Evolutionary conservation across 2,329 filamentous ascomycete species (phyloP).

Genomic region (Colletotrichum lentis): DNA sequence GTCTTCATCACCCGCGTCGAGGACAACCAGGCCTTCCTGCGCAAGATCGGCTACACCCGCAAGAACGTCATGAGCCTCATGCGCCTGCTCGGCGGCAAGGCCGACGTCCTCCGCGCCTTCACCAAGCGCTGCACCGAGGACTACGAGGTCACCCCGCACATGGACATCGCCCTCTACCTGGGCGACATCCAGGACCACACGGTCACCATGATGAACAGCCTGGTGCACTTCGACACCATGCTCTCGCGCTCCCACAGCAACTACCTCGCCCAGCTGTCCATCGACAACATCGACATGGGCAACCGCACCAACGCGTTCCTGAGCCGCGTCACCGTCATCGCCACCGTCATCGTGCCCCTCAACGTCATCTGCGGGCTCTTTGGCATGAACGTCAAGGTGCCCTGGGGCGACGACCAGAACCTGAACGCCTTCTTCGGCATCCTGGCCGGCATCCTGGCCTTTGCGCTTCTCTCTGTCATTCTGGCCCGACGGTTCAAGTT

Average conservation of each 20-base stretch:
- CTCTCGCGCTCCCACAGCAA: slow-evolving; percentile 92
- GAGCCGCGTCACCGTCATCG: slow-evolving; percentile 93
- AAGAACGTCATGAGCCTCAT: slow-evolving; percentile 95
- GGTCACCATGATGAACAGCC: slow-evolving; percentile 97
- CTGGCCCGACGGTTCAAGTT: slow-evolving; percentile 24
- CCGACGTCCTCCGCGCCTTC: slow-evolving; percentile 95
- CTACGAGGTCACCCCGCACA: slow-evolving; percentile 91
- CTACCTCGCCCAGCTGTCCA: slow-evolving; percentile 91
- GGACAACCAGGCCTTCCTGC: slow-evolving; percentile 88
- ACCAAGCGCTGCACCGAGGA: slow-evolving; percentile 99
- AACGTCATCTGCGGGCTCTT: slow-evolving; percentile 90
- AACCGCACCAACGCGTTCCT: slow-evolving; percentile 88
- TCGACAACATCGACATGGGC: slow-evolving; percentile 88
- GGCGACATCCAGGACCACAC: slow-evolving; percentile 99
- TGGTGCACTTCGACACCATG: slow-evolving; percentile 97
- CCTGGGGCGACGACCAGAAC: slow-evolving; percentile 63
- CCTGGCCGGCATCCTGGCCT: slow-evolving; percentile 60
- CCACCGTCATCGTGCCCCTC: slow-evolving; percentile 91
- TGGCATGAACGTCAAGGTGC: slow-evolving; percentile 84
- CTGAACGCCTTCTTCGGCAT: slow-evolving; percentile 64
- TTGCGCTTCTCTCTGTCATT: slow-evolving; percentile 57
- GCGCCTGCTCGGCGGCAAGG: slow-evolving; percentile 92
- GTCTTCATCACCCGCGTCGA: slow-evolving; percentile 92
- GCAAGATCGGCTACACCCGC: slow-evolving; percentile 85
- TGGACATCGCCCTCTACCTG: slow-evolving; percentile 95